Percentiles rank a stretch among this genome's conserved stretches.
Conservation (phyloP, 345 rosid species). For the Trapa incisa region DNA sequence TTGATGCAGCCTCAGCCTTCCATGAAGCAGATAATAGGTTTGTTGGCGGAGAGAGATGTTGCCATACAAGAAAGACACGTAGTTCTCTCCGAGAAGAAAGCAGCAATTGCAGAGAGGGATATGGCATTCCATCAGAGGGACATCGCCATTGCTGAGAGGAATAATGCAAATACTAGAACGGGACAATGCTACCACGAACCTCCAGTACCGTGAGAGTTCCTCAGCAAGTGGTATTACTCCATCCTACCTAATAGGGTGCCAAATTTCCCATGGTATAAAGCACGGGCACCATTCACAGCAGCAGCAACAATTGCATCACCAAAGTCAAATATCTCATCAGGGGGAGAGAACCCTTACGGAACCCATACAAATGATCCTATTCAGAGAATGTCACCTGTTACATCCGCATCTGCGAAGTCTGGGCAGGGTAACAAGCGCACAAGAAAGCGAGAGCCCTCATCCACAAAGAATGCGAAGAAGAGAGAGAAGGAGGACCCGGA, state of each 20-base stretch:
- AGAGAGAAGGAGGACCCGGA: constrained; percentile 45
- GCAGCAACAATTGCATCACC: constrained; percentile 19
- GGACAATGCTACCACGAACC: constrained; percentile 70
- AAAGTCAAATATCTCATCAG: constrained; percentile 11
- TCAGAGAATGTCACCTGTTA: constrained; percentile 30
- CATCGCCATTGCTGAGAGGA: constrained; percentile 84
- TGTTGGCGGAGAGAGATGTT: constrained; percentile 95
- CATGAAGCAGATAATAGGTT: constrained; percentile 96
- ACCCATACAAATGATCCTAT: constrained; percentile 54
- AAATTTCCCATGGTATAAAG: constrained; percentile 75
- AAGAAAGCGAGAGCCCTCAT: constrained; percentile 45
- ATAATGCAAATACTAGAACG: constrained; percentile 73
- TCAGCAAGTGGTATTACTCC: constrained; percentile 35
- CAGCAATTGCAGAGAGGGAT: constrained; percentile 87
- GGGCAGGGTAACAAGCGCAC: constrained; percentile 47
- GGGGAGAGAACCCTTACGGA: constrained; percentile 43
- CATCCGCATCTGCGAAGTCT: constrained; percentile 50
- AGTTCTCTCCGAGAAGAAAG: constrained; percentile 83
- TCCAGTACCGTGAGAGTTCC: constrained; percentile 79
- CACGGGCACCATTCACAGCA: constrained; percentile 73
- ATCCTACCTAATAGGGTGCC: constrained; percentile 64
- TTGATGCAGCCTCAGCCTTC: constrained; percentile 92
- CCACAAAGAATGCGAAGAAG: constrained; percentile 60
- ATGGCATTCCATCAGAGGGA: constrained; percentile 90
- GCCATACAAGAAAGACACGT: constrained; percentile 83